Evolutionary conservation across 768 basidiomycete genomes (phyloP).

Genomic region (Lactarius quietus): DNA sequence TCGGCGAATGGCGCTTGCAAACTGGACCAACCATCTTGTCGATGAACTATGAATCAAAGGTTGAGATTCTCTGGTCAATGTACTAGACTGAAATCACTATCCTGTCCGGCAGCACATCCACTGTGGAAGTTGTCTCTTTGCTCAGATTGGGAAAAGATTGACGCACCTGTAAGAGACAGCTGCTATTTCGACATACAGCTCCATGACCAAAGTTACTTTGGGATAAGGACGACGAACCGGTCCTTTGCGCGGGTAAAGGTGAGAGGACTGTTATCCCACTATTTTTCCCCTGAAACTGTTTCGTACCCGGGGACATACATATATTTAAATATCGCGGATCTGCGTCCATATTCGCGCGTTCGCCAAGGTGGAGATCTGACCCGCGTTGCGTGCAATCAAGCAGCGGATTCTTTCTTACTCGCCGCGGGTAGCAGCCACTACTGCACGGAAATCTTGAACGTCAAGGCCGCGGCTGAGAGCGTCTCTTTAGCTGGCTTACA

Average conservation of each 20-base stretch:
- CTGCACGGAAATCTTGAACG: conserved; percentile 69
- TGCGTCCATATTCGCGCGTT: conserved; percentile 64
- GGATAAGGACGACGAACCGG: conserved; percentile 76
- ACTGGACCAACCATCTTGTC: conserved; percentile 60
- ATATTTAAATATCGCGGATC: conserved; percentile 86
- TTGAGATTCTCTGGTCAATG: conserved; percentile 50
- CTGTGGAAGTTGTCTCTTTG: conserved; percentile 69
- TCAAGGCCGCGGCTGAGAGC: neutral
- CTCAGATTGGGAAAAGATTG: conserved; percentile 47
- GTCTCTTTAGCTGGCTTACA: neutral
- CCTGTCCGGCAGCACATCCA: conserved; percentile 57
- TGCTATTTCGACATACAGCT: conserved; percentile 61
- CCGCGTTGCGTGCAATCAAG: conserved; percentile 77
- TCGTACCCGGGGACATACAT: conserved; percentile 70
- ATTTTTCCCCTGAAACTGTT: conserved; percentile 13
- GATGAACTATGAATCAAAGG: conserved; percentile 55
- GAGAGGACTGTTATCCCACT: conserved; percentile 15
- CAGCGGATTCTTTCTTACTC: conserved; percentile 59
- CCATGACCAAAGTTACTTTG: conserved; percentile 81
- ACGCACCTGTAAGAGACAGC: conserved; percentile 28
- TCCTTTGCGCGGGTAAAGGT: conserved; percentile 78
- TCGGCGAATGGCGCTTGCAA: conserved; percentile 62
- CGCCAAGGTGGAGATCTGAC: conserved; percentile 60
- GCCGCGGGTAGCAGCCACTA: conserved; percentile 79
- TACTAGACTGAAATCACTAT: neutral